phyloP scores from a whole-genome alignment of 495 filamentous ascomycete species.

The Aspergillus heteromorphus region DNA sequence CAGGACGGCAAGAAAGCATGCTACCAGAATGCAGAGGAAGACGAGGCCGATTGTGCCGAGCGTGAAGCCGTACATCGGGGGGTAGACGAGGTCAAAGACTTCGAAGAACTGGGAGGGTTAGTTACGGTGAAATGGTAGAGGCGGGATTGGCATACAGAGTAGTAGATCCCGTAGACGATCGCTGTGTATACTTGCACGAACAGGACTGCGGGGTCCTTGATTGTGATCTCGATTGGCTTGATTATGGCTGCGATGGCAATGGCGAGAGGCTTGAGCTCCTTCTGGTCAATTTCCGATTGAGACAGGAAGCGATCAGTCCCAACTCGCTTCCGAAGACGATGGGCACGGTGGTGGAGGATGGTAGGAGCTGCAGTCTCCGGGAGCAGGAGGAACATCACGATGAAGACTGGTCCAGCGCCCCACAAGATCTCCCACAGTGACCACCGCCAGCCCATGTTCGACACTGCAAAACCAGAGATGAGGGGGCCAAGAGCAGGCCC shows the following conservation, averaged over 20 bases:
- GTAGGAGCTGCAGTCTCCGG: constrained; percentile 53
- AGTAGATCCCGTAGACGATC: constrained; percentile 29
- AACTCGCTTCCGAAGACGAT: constrained; percentile 37
- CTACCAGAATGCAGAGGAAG: constrained; percentile 46
- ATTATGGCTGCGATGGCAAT: constrained; percentile 9
- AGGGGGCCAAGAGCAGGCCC: constrained; percentile 42
- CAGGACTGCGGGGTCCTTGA: constrained; percentile 10
- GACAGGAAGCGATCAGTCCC: constrained; percentile 23
- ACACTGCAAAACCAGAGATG: constrained; percentile 14
- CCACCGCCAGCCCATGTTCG: constrained; percentile 35
- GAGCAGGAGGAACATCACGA: constrained; percentile 31
- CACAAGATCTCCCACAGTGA: constrained; percentile 41
- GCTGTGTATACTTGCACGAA: constrained; percentile 13
- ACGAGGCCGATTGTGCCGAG: constrained; percentile 40
- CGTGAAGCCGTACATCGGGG: constrained; percentile 41
- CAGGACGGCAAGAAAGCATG: constrained; percentile 31
- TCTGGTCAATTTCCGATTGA: constrained; percentile 32
- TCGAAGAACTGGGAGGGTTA: constrained; percentile 44
- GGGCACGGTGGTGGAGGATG: constrained; percentile 50
- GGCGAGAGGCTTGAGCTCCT: constrained; percentile 12
- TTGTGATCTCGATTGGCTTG: constrained; percentile 5
- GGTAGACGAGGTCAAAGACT: constrained; percentile 49
- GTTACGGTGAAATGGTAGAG: constrained; percentile 44
- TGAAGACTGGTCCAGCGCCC: constrained; percentile 20
- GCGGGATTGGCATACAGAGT: constrained; percentile 33